phyloP scores from a whole-genome alignment of 805 yeast genomes.

The Candida loeiensis region DNA sequence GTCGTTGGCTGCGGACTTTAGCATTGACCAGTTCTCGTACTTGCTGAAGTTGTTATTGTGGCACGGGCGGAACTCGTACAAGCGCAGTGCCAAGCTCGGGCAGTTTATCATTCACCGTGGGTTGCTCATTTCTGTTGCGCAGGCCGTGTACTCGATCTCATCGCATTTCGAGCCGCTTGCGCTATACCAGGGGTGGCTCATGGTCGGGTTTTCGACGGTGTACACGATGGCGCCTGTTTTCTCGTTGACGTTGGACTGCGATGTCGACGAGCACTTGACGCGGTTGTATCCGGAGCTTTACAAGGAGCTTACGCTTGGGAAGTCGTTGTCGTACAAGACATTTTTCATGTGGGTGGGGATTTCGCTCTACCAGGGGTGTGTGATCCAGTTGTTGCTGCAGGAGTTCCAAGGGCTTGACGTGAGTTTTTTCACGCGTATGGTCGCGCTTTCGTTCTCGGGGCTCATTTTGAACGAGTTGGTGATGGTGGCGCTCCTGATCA shows the following conservation, averaged over 20 bases:
- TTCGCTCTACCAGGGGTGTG: slow-evolving; percentile 85
- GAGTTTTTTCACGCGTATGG: slow-evolving; percentile 64
- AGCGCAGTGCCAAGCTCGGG: slow-evolving; percentile 89
- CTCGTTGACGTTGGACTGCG: slow-evolving; percentile 85
- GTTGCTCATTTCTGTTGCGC: slow-evolving; percentile 86
- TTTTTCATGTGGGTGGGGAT: slow-evolving; percentile 89
- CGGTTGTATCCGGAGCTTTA: slow-evolving; percentile 91
- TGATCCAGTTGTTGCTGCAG: slow-evolving; percentile 83
- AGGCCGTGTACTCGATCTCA: slow-evolving; percentile 84
- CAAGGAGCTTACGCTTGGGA: slow-evolving; percentile 85
- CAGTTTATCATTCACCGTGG: slow-evolving; percentile 98
- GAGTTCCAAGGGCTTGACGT: slow-evolving; percentile 59
- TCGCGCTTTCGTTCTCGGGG: slow-evolving; percentile 79
- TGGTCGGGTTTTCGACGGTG: slow-evolving; percentile 97
- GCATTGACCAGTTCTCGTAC: slow-evolving; percentile 87
- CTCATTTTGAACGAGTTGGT: slow-evolving; percentile 79
- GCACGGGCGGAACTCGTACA: slow-evolving; percentile 98
- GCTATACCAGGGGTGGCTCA: slow-evolving; percentile 89
- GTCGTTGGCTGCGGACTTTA: slow-evolving; percentile 93
- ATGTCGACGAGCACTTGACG: slow-evolving; percentile 85
- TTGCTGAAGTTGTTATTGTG: slow-evolving; percentile 82
- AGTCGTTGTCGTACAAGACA: slow-evolving; percentile 78
- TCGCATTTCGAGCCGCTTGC: slow-evolving; percentile 93
- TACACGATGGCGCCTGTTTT: slow-evolving; percentile 99
- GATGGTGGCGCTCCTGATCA: slow-evolving; percentile 91